These are phyloP conservation scores for Candida buenavistaensis DNA, from an alignment of 1,139 yeast species.

Conservation along the genomic window DNA sequence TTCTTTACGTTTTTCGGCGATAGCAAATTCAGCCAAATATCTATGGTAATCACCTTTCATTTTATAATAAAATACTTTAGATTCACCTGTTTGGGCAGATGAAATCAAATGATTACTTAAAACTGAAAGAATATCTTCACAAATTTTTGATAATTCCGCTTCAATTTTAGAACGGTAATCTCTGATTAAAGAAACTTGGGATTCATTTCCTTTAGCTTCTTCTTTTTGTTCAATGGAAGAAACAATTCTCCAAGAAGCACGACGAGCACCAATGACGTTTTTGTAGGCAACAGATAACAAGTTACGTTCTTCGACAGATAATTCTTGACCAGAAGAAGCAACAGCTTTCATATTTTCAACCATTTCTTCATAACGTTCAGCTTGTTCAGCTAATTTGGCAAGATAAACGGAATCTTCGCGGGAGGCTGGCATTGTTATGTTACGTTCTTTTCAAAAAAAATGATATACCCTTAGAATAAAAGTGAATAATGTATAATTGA, in stretches of 20 bases:
- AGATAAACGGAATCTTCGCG: conserved; percentile 99
- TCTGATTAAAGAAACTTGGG: conserved; percentile 86
- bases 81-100: conserved; percentile 94
- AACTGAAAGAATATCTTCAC: conserved; percentile 90
- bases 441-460: conserved; percentile 3
- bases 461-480: background rate
- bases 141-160: conserved; percentile 86
- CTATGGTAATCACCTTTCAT: conserved; percentile 99
- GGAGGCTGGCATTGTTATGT: conserved; percentile 63
- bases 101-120: conserved; percentile 89
- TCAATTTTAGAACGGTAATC: conserved; percentile 95
- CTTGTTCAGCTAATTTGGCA: conserved; percentile 99
- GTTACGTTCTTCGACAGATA: conserved; percentile 97
- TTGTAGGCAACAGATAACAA: conserved; percentile 95
- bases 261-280: conserved; percentile 98
- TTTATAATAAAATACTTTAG: conserved; percentile 96
- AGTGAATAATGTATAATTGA: conserved; percentile 3
- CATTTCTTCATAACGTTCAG: conserved; percentile 99
- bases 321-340: conserved; percentile 93
- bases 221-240: conserved; percentile 98
- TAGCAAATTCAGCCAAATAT: conserved; percentile 95
- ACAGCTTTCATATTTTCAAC: conserved; percentile 98
- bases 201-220: conserved; percentile 90
- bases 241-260: conserved; percentile 99
- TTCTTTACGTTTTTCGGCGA: conserved; percentile 85